phyloP scores from a whole-genome alignment of 257 asterid species.

The Henckelia pumila region DNA sequence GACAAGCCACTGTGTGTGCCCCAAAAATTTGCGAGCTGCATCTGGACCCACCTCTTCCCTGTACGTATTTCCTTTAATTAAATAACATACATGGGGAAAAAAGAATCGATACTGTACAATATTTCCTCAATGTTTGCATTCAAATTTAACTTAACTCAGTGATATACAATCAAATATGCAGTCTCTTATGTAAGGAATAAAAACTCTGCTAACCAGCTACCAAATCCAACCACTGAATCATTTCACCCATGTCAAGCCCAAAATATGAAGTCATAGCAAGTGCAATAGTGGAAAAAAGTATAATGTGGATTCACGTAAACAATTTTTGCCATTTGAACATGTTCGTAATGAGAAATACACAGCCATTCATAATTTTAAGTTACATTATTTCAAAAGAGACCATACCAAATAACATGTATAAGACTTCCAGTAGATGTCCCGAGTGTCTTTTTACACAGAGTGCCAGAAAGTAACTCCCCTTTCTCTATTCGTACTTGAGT shows the following conservation, averaged over 20 bases:
- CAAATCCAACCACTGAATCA: neutral
- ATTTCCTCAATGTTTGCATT: neutral
- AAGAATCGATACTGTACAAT: neutral
- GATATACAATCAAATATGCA: neutral
- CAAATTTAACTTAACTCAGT: neutral
- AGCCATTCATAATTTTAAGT: constrained; percentile 6
- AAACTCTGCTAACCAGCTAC: neutral
- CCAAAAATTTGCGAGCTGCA: constrained; percentile 98
- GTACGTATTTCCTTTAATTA: constrained; percentile 26
- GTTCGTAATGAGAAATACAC: neutral
- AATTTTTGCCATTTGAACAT: neutral
- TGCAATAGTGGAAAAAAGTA: neutral
- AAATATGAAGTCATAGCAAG: neutral
- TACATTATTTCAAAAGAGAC: neutral
- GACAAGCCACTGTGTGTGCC: constrained; percentile 99
- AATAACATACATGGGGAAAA: constrained; percentile 9
- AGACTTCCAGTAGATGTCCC: constrained; percentile 98
- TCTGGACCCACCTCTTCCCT: constrained; percentile 99
- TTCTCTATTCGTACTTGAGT: constrained; percentile 93
- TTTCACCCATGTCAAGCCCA: constrained; percentile 5
- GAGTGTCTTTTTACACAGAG: constrained; percentile 94
- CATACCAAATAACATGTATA: constrained; percentile 94
- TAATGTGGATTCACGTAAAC: no score
- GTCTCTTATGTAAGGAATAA: neutral
- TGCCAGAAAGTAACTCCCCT: constrained; percentile 94